phyloP scores from a whole-genome alignment of 1,139 yeast genomes.

The Saccharomycopsis phalli region DNA sequence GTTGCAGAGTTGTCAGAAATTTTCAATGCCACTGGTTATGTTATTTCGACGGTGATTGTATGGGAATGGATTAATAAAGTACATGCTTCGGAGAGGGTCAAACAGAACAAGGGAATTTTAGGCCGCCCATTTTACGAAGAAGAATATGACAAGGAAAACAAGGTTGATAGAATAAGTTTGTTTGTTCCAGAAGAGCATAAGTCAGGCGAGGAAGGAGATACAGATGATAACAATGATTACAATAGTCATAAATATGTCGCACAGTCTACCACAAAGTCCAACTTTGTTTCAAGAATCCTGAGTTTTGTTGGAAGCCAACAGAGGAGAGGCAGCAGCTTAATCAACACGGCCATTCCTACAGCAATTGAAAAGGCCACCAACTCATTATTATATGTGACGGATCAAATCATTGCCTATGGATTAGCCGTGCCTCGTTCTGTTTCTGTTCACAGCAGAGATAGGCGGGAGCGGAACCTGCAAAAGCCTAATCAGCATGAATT shows the following conservation, averaged over 20 bases:
- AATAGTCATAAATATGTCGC: constrained; percentile 6
- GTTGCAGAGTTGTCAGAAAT: constrained; percentile 65
- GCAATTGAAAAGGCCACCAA: constrained; percentile 30
- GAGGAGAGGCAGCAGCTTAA: constrained; percentile 3
- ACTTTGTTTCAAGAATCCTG: no score
- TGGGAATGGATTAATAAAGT: constrained; percentile 87
- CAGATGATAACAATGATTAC: constrained; percentile 22
- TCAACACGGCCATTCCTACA: constrained; percentile 11
- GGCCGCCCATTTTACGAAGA: constrained; percentile 77
- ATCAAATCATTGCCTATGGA: constrained; percentile 50
- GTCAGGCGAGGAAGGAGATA: constrained; percentile 27
- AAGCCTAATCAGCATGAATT: not conserved
- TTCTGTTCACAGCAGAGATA: constrained; percentile 28
- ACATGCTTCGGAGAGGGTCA: constrained; percentile 48
- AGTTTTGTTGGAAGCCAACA: not conserved
- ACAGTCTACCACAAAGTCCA: no score
- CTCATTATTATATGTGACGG: constrained; percentile 39
- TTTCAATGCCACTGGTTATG: constrained; percentile 62
- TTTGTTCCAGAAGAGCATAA: constrained; percentile 17
- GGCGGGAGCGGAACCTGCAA: constrained; percentile 1
- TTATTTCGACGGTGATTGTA: constrained; percentile 66
- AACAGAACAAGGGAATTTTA: constrained; percentile 68
- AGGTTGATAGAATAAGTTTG: constrained; percentile 17
- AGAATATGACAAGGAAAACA: constrained; percentile 38
- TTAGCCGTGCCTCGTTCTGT: constrained; percentile 51